Evolutionary conservation across 305 asterid genomes (phyloP).

Genomic region (Withania somnifera): DNA sequence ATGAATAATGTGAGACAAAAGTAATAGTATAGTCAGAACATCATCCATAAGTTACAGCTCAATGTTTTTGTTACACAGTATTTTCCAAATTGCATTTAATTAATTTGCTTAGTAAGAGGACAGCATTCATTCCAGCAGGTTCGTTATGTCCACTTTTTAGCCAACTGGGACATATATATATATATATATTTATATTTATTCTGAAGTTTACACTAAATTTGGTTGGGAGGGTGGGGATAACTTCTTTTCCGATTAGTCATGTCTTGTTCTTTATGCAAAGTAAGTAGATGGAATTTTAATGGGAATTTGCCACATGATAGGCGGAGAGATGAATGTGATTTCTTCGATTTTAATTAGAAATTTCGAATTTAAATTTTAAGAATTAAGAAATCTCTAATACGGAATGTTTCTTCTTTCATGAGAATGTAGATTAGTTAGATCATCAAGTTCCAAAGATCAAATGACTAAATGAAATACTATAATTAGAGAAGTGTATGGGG

Average conservation of each 20-base stretch:
- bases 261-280: not conserved
- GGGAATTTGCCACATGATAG: not conserved
- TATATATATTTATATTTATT: not conserved
- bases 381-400: not conserved
- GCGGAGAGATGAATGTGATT: not conserved
- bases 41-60: not conserved
- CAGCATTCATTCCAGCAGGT: not conserved
- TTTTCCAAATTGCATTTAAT: not conserved
- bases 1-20: not conserved
- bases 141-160: not conserved
- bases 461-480: no score
- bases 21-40: not conserved
- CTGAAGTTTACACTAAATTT: not conserved
- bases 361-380: not conserved
- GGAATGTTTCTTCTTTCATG: no score
- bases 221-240: not conserved
- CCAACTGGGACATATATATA: not conserved
- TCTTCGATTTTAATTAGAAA: no score
- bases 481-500: not conserved
- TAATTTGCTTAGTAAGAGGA: not conserved
- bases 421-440: not conserved
- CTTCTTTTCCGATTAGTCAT: constrained; percentile 8
- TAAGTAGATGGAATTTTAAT: not conserved
- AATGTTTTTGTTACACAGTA: not conserved
- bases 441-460: not conserved